phyloP scores from a whole-genome alignment of 495 filamentous ascomycete genomes.

The Neurospora pannonica region DNA sequence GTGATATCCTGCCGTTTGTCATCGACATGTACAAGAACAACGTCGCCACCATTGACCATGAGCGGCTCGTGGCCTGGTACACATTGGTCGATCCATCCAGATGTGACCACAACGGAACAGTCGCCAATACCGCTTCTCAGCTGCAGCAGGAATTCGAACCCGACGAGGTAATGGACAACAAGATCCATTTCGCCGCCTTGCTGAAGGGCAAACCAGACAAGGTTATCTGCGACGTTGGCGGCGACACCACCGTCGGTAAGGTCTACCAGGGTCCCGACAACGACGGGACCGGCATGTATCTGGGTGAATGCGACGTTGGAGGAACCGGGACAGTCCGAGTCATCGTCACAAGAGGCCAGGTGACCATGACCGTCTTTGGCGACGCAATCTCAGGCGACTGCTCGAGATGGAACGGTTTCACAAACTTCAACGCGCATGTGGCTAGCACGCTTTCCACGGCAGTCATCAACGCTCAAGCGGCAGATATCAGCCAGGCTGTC shows the following conservation, averaged over 20 bases:
- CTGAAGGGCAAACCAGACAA: slow-evolving; percentile 5
- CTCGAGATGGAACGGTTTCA: neutral
- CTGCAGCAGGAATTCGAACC: neutral
- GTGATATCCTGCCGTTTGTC: slow-evolving; percentile 44
- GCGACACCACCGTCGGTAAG: neutral
- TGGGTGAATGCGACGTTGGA: neutral
- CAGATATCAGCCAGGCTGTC: neutral
- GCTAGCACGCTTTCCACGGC: neutral
- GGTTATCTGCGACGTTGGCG: neutral
- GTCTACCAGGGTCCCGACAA: neutral
- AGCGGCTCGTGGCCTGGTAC: slow-evolving; percentile 52
- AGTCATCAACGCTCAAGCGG: neutral
- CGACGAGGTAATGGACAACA: slow-evolving; percentile 20
- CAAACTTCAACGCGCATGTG: neutral
- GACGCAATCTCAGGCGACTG: neutral
- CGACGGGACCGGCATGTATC: neutral
- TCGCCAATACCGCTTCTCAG: slow-evolving; percentile 19
- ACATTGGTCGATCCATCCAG: slow-evolving; percentile 27
- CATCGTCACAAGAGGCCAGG: neutral
- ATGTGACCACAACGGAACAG: slow-evolving; percentile 18
- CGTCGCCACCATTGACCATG: slow-evolving; percentile 4
- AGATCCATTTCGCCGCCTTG: slow-evolving; percentile 30
- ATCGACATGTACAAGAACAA: slow-evolving; percentile 50
- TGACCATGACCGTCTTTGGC: neutral
- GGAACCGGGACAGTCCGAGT: no score